Evolutionary conservation across 179 eudicot species (phyloP), one percentile per base, ranked within the genome.

Genomic region (Heliamphora pulchella): DNA sequence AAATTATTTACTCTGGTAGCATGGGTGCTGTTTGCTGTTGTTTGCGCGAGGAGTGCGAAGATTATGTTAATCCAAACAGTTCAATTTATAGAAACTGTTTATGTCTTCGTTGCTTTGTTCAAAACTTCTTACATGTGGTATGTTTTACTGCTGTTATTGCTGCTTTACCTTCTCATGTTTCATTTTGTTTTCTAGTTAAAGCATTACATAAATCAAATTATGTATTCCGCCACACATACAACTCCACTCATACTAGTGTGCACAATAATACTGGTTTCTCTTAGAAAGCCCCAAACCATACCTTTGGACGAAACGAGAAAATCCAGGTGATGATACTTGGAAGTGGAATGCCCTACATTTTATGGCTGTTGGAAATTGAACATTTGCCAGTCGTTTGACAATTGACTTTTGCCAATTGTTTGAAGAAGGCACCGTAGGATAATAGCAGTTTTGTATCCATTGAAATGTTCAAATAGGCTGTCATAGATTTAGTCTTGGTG

Each of bases 1-100:
- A 55, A 47, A 58, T 58, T 17, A 39, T 39, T n/a, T 3, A 39
- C 17, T 39, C 78, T 62, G 66, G 5, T 75, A 58, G 31, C 47
- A 96, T 96, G 98, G 99, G 99, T 80, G 82, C 93, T 39, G 87
- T 88, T 80, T 96, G 99, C 89, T 92, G 97, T 85, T 96, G 99
- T 82, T 78, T 96, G 87, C 86, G 85, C 8, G 93, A 91, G 80
- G 94, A 92, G 55, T 88, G 86, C 1, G 96, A 91, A 87, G 98
- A 94, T 67, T 90, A 89, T 81, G 85, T 88, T 78, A 92, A 89
- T 89, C 88, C 91, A 22, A 91, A 86, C 83, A 88, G 90, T 84
- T 85, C 89, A 31, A 63, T 91, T 47, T 92, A 87, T 73, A 89
- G 99, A 87, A 90, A 92, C 87, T 94, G 98, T 83, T 8, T 91